Evolutionary conservation across 108 stramenopile species (phyloP), one percentile per base, ranked within the genome.

Genomic region (Skeletonema menzelii): DNA sequence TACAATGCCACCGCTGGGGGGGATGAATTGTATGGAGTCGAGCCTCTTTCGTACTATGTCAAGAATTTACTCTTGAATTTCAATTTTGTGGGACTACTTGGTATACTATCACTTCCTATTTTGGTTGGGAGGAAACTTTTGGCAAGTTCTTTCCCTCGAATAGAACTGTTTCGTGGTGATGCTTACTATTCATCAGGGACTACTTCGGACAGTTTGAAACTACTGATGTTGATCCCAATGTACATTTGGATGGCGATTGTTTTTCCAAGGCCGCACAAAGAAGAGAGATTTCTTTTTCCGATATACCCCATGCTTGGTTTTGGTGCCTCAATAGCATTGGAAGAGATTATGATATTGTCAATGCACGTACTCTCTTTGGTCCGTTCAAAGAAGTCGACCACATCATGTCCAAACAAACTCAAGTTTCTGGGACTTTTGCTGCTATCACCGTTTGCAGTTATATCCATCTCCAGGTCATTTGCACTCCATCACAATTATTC

Each of bases 21-120:
- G 17, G 94, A 96, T 76, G 97, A 97, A 58, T 81, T 99, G 26
- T 99, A 99, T 72, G 99, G 99, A 27, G 80, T 97, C 5, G 98
- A 99, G 77, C 96, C 97, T 13, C 57, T 73, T n/a, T 83, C 84
- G 20, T 99, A 91, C 61, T 99, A 99, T 80, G 27, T 95, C 59
- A 94, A 91, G 82, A 99, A 99, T 70, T 73, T 98, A 11, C 31
- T 89, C n/a, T 70, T 99, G 37, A 99, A 98, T 86, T 83, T 93
- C 56, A 93, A 91, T 80, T 49, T 92, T 40, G 85, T 86, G 22
- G 82, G 82, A 10, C 27, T 89, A 3, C 65, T 95, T 15, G 89
- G 83, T 0, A 34, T 91, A 56, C 8, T 61, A 63, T 35, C 75
- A 4, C 72, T 85, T 3, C 82, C 83, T 28, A 35, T 70, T 31